Evolutionary conservation across 164 flowering plant genomes (phyloP).

Genomic region (Nymphaea colorata): DNA sequence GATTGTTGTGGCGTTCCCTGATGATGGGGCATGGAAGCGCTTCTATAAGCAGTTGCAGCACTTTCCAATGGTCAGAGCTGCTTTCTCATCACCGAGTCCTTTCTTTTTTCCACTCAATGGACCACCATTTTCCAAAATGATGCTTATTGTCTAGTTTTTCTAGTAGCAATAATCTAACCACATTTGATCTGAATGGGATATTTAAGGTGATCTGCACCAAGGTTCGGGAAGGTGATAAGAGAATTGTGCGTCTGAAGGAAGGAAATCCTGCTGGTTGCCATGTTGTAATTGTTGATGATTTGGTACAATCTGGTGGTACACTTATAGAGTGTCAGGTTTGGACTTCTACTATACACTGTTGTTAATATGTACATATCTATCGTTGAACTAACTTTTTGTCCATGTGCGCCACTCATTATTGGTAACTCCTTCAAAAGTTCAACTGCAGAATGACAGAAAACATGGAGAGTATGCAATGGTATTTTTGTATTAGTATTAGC

Average conservation of each 20-base stretch:
- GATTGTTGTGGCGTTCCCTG: conserved; percentile 89
- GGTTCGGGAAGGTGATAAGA: conserved; percentile 93
- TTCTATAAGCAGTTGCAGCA: conserved; percentile 85
- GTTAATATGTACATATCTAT: no score
- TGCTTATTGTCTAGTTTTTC: not conserved
- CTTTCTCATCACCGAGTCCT: not conserved
- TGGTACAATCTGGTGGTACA: conserved; percentile 98
- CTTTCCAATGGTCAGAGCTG: conserved; percentile 52
- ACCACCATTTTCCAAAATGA: not conserved
- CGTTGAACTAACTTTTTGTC: no score
- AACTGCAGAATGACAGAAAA: no score
- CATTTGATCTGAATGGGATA: not conserved
- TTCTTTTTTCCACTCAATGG: not conserved
- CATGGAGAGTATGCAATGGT: no score
- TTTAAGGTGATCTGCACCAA: conserved; percentile 76
- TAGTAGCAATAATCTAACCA: not conserved
- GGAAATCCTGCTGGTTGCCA: conserved; percentile 81
- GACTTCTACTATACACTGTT: not conserved
- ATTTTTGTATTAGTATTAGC: no score
- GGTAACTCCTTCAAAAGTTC: not conserved
- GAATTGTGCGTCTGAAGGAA: conserved; percentile 90
- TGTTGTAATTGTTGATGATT: conserved; percentile 95
- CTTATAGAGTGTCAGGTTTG: conserved; percentile 91
- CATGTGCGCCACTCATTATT: not conserved
- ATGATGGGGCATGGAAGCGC: conserved; percentile 99